Conservation (phyloP, 805 yeast species). For the Isabelozyma heimii region DNA sequence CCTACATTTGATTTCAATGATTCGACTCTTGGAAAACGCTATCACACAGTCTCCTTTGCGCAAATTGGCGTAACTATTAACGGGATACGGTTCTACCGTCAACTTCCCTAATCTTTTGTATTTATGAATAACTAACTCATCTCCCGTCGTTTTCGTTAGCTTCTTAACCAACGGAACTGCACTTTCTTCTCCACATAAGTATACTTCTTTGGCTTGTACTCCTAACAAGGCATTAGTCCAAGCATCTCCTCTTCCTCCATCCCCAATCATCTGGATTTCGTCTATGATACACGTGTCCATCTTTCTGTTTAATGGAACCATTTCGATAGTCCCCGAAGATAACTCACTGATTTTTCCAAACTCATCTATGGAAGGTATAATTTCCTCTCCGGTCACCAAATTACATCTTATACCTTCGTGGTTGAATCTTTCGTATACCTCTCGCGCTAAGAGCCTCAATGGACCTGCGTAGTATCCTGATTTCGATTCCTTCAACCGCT, state of each 20-base stretch:
- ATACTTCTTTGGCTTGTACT: slow-evolving; percentile 79
- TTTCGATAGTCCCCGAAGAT: slow-evolving; percentile 89
- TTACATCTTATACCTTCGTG: slow-evolving; percentile 69
- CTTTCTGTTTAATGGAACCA: slow-evolving; percentile 67
- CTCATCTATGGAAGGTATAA: slow-evolving; percentile 65
- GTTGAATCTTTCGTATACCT: slow-evolving; percentile 80
- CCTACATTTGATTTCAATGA: slow-evolving; percentile 62
- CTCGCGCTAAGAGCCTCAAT: slow-evolving; percentile 83
- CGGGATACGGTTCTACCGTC: slow-evolving; percentile 42
- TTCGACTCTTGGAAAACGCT: slow-evolving; percentile 74
- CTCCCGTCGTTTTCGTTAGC: slow-evolving; percentile 72
- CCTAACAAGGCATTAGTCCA: slow-evolving; percentile 94
- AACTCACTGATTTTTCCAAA: slow-evolving; percentile 72
- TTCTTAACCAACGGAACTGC: slow-evolving; percentile 65
- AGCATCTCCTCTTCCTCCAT: slow-evolving; percentile 78
- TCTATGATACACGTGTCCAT: slow-evolving; percentile 90
- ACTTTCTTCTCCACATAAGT: slow-evolving; percentile 90
- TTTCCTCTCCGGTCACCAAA: slow-evolving; percentile 93
- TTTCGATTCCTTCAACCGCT: slow-evolving; percentile 59
- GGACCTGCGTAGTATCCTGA: slow-evolving; percentile 96
- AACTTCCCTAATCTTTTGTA: slow-evolving; percentile 78
- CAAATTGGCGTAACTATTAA: slow-evolving; percentile 37
- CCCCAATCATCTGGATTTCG: slow-evolving; percentile 94
- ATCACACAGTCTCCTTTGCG: slow-evolving; percentile 85
- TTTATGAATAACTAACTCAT: slow-evolving; percentile 63